Conservation (phyloP, 805 yeast species). For the Saccharomycopsis sp. region DNA sequence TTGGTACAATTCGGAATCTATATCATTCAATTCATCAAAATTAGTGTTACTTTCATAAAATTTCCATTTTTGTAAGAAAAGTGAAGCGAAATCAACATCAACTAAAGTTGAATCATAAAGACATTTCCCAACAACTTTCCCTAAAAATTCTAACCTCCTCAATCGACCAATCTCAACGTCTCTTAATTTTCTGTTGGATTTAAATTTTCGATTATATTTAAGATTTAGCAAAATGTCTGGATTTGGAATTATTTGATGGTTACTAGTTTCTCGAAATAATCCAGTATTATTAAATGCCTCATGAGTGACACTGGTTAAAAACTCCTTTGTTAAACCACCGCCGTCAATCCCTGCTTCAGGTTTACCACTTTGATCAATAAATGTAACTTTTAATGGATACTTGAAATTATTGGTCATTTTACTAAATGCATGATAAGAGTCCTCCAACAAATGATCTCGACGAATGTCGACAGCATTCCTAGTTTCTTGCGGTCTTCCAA, state of each 20-base stretch:
- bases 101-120: conserved; percentile 75
- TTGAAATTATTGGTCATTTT: conserved; percentile 52
- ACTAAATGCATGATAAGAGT: conserved; percentile 59
- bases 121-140: conserved; percentile 83
- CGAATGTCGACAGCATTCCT: conserved; percentile 44
- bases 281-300: conserved; percentile 52
- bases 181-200: conserved; percentile 16
- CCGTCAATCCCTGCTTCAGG: conserved; percentile 93
- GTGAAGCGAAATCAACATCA: conserved; percentile 80
- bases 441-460: conserved; percentile 65
- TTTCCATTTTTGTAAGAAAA: conserved; percentile 69
- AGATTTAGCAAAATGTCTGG: conserved; percentile 41
- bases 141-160: conserved; percentile 52
- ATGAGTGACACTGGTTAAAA: conserved; percentile 62
- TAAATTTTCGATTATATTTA: conserved; percentile 29
- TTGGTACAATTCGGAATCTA: conserved; percentile 61
- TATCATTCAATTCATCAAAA: conserved; percentile 68
- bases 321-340: conserved; percentile 92
- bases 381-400: conserved; percentile 51
- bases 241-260: conserved; percentile 69
- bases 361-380: conserved; percentile 62
- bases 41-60: conserved; percentile 32
- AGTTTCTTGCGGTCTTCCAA: conserved; percentile 22
- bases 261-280: conserved; percentile 38
- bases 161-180: conserved; percentile 23